Evolutionary conservation across 805 yeast species (phyloP), one percentile per base, ranked within the genome.

Genomic region (Saturnispora saitoi): DNA sequence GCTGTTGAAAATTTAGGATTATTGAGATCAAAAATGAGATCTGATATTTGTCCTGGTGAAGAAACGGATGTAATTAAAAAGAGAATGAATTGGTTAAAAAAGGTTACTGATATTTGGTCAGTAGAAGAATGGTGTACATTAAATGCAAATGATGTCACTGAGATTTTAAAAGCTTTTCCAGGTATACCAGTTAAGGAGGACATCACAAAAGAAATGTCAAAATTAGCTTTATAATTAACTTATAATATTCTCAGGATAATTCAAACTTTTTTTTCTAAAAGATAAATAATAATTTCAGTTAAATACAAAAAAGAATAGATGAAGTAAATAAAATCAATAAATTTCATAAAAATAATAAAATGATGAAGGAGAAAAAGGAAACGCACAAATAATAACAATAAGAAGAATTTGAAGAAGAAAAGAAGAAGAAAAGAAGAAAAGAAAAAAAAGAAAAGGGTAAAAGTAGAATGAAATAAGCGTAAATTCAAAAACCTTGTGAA

Each of bases 51-150:
- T 40, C 64, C 70, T 2, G 79, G 79, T 3, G 72, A 69, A 32
- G 79, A 74, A 49, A 52, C 57, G 12, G 65, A 69, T n/a, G 67
- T 64, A 7, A 78, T 83, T 39, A 78, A 79, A 47, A 64, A 65
- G 3, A 69, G 93, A 51, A 85, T 85, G 93, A 72, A 70, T 17
- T 81, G 90, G 84, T 81, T 84, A 62, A 80, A 76, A 43, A 65
- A 63, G 3, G 68, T 82, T 34, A 83, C 90, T 2, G 91, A 85
- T 60, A 65, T 66, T 45, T 78, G 75, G 61, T 58, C 74, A 10
- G 71, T 81, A 50, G 70, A 72, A 49, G 75, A 83, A 56, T 81
- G 90, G 81, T 76, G 85, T 49, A 57, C 56, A 38, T 60, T 78
- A 54, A 60, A 62, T 7, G 65, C 63, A 24, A 54, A 56, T 3